A percentile compares a stretch with the other conserved stretches of the same genome.
Conservation (phyloP, 2,329 filamentous ascomycete genomes). For the Penicillium vulpinum region DNA sequence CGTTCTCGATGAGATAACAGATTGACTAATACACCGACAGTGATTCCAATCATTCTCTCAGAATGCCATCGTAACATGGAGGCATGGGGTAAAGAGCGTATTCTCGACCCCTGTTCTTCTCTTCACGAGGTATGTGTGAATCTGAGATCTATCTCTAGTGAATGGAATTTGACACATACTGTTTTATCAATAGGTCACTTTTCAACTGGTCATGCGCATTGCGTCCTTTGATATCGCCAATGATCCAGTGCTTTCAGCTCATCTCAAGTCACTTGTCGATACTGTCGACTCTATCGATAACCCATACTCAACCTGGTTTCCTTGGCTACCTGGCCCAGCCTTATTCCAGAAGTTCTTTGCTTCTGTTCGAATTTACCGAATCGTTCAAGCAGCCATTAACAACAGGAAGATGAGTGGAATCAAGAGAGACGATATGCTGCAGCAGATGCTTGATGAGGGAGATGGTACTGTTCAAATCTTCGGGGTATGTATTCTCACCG, state of each 20-base stretch:
- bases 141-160: no score
- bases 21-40: neutral
- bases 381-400: neutral
- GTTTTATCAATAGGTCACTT: neutral
- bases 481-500: neutral
- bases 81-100: neutral
- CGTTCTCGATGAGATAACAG: neutral
- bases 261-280: slow-evolving; percentile 7
- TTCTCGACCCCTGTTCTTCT: slow-evolving; percentile 9
- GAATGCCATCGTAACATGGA: slow-evolving; percentile 6
- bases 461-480: slow-evolving; percentile 3
- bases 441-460: slow-evolving; percentile 11
- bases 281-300: slow-evolving; percentile 5
- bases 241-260: neutral
- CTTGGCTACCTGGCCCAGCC: slow-evolving; percentile 2
- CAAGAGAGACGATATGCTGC: slow-evolving; percentile 2
- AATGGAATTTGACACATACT: neutral
- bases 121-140: slow-evolving; percentile 6
- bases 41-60: slow-evolving; percentile 5
- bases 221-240: slow-evolving; percentile 10
- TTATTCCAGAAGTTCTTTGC: slow-evolving; percentile 2
- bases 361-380: neutral
- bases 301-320: slow-evolving; percentile 1
- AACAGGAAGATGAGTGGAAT: neutral
- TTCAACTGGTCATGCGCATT: slow-evolving; percentile 7